Percentiles rank a stretch among this genome's conserved stretches.
phyloP scores from a whole-genome alignment of 495 filamentous ascomycete genomes.

The Astrothelium subdiscretum region DNA sequence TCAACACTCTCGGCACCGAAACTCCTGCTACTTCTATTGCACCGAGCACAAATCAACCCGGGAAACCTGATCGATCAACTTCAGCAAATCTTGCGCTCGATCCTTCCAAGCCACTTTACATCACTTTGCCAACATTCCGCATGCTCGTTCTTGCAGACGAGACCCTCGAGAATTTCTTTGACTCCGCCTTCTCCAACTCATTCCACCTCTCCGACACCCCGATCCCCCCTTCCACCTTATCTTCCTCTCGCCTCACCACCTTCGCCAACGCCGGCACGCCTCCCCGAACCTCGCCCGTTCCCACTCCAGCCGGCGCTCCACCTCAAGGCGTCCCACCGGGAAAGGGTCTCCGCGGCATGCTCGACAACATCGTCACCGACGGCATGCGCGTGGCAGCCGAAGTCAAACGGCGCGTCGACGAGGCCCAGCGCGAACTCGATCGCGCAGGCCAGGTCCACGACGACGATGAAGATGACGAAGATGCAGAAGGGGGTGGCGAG shows the following conservation, averaged over 20 bases:
- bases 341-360: conserved; percentile 76
- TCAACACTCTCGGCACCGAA: conserved; percentile 7
- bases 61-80: conserved; percentile 40
- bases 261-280: conserved; percentile 51
- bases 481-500: conserved; percentile 51
- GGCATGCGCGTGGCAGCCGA: conserved; percentile 91
- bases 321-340: conserved; percentile 48
- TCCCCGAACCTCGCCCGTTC: neutral
- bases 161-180: conserved; percentile 90
- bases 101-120: conserved; percentile 81
- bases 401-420: conserved; percentile 83
- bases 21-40: conserved; percentile 6
- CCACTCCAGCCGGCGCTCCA: conserved; percentile 25
- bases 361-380: conserved; percentile 95
- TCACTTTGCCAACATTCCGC: conserved; percentile 94
- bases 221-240: conserved; percentile 22
- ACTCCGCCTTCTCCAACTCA: conserved; percentile 63
- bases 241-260: conserved; percentile 52
- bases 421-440: conserved; percentile 76
- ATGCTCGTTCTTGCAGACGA: conserved; percentile 98
- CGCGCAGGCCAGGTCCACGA: conserved; percentile 44
- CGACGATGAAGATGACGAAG: conserved; percentile 55
- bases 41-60: conserved; percentile 3
- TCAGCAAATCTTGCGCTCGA: conserved; percentile 82
- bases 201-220: conserved; percentile 52